phyloP scores from a whole-genome alignment of 192 early-diverging fungal genomes.

The Backusella tuberculispora region DNA sequence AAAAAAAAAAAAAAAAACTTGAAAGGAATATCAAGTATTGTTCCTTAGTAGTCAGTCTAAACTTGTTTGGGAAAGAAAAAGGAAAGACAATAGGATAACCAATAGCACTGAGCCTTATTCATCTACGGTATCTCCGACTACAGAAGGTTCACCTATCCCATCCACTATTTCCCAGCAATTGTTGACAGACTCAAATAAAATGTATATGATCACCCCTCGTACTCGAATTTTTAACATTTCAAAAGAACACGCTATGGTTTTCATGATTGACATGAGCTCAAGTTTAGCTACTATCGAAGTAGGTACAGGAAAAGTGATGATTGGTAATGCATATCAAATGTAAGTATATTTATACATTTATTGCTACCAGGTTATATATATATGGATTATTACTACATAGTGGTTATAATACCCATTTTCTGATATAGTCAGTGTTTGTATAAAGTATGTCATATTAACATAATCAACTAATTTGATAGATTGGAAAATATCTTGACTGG shows the following conservation, averaged over 20 bases:
- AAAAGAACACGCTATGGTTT: constrained; percentile 62
- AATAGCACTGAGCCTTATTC: not conserved
- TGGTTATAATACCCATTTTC: no score
- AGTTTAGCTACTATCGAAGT: constrained; percentile 66
- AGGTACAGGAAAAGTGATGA: constrained; percentile 43
- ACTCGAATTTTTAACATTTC: constrained; percentile 63
- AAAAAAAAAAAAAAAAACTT: not conserved
- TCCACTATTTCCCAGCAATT: not conserved
- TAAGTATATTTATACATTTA: constrained; percentile 29
- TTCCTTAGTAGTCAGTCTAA: constrained; percentile 1
- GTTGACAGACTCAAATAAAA: constrained; percentile 7
- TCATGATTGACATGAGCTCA: constrained; percentile 72
- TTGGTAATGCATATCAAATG: constrained; percentile 56
- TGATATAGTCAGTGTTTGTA: no score
- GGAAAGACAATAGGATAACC: constrained; percentile 14
- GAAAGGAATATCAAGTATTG: constrained; percentile 4
- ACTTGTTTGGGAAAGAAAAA: constrained; percentile 20
- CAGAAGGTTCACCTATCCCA: not conserved
- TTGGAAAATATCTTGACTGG: constrained; percentile 36
- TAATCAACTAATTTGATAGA: constrained; percentile 4
- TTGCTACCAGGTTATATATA: no score
- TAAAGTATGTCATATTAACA: not conserved
- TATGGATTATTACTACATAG: no score
- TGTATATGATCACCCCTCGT: constrained; percentile 64
- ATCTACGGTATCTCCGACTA: not conserved